Evolutionary conservation across 306 rosid genomes (phyloP).

Genomic region (Pterocarpus santalinus): DNA sequence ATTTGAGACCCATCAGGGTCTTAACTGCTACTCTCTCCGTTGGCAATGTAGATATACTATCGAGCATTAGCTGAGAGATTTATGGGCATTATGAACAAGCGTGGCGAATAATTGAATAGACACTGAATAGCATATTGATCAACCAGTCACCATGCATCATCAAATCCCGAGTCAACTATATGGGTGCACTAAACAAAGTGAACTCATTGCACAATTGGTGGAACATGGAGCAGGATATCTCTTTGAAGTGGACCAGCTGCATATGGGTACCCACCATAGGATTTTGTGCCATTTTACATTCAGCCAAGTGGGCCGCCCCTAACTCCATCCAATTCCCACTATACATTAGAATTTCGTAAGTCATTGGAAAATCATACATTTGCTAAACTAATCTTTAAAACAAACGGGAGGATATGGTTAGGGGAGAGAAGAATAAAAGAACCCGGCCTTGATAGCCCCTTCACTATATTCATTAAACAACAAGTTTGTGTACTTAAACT

Average conservation of each 20-base stretch:
- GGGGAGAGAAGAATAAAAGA: constrained; percentile 35
- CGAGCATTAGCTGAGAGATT: too few relatives aligned
- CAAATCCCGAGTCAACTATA: constrained; percentile 44
- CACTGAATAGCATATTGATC: not conserved
- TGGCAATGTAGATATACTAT: too few relatives aligned
- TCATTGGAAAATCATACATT: constrained; percentile 22
- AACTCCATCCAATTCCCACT: constrained; percentile 9
- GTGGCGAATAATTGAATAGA: too few relatives aligned
- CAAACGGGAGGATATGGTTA: not conserved
- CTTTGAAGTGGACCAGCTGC: constrained; percentile 53
- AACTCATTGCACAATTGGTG: constrained; percentile 37
- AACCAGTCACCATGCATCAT: constrained; percentile 3
- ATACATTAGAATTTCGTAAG: constrained; percentile 43
- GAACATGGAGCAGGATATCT: constrained; percentile 42
- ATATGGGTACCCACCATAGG: constrained; percentile 60
- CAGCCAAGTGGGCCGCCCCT: constrained; percentile 58
- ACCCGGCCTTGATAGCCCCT: constrained; percentile 36
- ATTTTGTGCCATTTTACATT: constrained; percentile 57
- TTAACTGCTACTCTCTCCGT: too few relatives aligned
- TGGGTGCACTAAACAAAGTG: constrained; percentile 7
- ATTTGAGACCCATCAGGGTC: not conserved
- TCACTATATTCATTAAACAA: constrained; percentile 18
- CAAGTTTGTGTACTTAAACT: constrained; percentile 30
- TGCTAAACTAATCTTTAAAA: constrained; percentile 27
- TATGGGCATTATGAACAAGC: too few relatives aligned